Base-by-base conservation (phyloP, 2,329 filamentous ascomycete species). In the Massarina eburnea region DNA sequence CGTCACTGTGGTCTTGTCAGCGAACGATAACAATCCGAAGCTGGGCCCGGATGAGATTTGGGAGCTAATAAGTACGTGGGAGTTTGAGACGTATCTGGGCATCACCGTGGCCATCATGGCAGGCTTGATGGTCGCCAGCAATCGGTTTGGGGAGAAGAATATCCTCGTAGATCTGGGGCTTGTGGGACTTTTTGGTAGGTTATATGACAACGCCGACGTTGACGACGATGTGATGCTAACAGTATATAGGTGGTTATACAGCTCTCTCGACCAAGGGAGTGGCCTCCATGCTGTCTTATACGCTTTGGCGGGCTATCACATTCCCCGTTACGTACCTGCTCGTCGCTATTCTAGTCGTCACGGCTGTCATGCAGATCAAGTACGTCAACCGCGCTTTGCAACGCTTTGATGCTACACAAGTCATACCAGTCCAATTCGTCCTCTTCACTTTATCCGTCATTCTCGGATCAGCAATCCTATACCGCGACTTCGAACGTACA, bases 361-460 rank as follows among this genome's bases (percentile, higher is more conserved):
- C 92, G 1, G 94, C 94, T 6, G 77, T 99, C 48, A 91, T 97
- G 87, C 94, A 99, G 73, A 92, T 99, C 59, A 92, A 90, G 66
- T 99, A 97, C 66, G 82, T 99, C 67, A 99, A 97, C 73, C 88
- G 83, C 41, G 85, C 86, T 1, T 77, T 99, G 41, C 91, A 96
- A 67, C 84, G 89, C 37, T 99, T 97, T 74, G 90, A 96, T 70
- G 96, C 94, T 6, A 99, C 94, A 0, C 91, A 96, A 68, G 94
- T 99, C 57, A 99, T 99, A 52, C 94, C 94, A 0, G 94, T 94
- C 12, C 94, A 99, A 64, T 99, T 99, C 60, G 94, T 99, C 39
- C 82, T 95, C 52, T 99, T 99, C 69, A 99, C 94, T 0, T 78
- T 99, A 7, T 95, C 89, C 5, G 94, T 97, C 52, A 97, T 99